These are phyloP conservation scores for Ascochyta viciae-villosae DNA, from an alignment of 2,329 filamentous ascomycete species.

Conservation along the genomic window DNA sequence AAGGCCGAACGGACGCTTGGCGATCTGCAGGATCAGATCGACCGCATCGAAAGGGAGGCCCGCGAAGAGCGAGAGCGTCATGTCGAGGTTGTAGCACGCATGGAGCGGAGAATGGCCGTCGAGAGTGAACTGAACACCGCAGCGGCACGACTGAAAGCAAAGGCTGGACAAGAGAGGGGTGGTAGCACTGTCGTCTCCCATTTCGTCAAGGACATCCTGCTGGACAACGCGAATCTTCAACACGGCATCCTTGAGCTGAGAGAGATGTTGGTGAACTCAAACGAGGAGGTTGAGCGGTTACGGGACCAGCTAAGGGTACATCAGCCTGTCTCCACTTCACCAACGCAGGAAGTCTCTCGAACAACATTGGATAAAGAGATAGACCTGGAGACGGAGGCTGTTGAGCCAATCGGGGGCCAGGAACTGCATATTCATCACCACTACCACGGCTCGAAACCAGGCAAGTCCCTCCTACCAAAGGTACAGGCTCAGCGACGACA, in stretches of 20 bases:
- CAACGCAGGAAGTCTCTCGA: constrained; percentile 31
- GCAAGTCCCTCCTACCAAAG: constrained; percentile 55
- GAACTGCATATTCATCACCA: constrained; percentile 95
- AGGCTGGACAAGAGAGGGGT: constrained; percentile 65
- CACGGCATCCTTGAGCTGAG: constrained; percentile 88
- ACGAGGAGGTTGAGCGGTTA: constrained; percentile 89
- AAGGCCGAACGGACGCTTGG: constrained; percentile 80
- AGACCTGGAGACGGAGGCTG: constrained; percentile 59
- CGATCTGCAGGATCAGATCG: constrained; percentile 84
- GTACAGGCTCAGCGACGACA: constrained; percentile 60
- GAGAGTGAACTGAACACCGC: constrained; percentile 83
- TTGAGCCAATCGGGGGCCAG: constrained; percentile 39
- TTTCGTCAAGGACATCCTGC: constrained; percentile 92
- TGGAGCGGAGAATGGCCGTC: constrained; percentile 83
- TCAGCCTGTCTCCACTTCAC: constrained; percentile 64
- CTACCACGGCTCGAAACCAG: constrained; percentile 69
- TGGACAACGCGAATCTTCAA: constrained; percentile 94
- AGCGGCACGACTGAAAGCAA: constrained; percentile 78
- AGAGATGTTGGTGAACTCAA: constrained; percentile 88
- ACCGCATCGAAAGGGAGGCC: constrained; percentile 85
- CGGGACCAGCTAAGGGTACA: constrained; percentile 82
- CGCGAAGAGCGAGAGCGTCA: constrained; percentile 82
- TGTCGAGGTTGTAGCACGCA: constrained; percentile 77
- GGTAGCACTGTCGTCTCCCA: constrained; percentile 82
- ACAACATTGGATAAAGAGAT: constrained; percentile 76